Evolutionary conservation across 2,329 filamentous ascomycete species (phyloP), one percentile per base, ranked within the genome.

Genomic region (Leptographium procerum): DNA sequence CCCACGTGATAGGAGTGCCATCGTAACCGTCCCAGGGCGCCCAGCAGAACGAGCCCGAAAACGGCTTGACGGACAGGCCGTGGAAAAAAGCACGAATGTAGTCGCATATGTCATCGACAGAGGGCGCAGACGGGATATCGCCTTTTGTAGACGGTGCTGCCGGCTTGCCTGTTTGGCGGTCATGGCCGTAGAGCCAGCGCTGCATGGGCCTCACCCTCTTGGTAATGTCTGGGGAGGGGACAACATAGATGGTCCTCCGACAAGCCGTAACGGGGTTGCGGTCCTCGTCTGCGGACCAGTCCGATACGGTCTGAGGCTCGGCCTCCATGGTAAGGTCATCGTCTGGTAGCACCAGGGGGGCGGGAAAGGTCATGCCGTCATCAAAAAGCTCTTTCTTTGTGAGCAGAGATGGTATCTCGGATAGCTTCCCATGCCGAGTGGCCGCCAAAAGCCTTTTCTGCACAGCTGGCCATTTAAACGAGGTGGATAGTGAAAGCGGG

Each of bases 251-350:
- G 0, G 73, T 78, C 33, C 73, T 77, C 13, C 74, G 72, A 13
- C 66, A 58, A 0, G 64, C 26, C 0, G 75, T 81, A 2, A 82
- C 68, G 16, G 73, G 70, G 59, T 85, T 84, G 7, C 81, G 73
- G 7, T 71, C 63, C 8, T 71, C 69, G 29, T 70, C 69, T 0
- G 71, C 63, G 2, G 73, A 61, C 81, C 82, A 87, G 0, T 73
- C 72, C 31, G 72, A 70, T 48, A 82, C 70, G 45, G 73, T 78
- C 61, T 87, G 83, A 0, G 77, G 69, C 6, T 76, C 70, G 1
- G 79, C 77, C 45, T 86, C 77, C 36, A 73, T 68, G 0, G 77
- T 75, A 1, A 88, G 71, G 24, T 81, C 80, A 64, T 87, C 84
- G 2, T 71, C 74, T 0, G 84, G 84, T 0, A 87, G 69, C 0